Percentiles rank a stretch among this genome's conserved stretches.
Conservation (phyloP, 805 yeast genomes). For the Candida khao-thaluensis region DNA sequence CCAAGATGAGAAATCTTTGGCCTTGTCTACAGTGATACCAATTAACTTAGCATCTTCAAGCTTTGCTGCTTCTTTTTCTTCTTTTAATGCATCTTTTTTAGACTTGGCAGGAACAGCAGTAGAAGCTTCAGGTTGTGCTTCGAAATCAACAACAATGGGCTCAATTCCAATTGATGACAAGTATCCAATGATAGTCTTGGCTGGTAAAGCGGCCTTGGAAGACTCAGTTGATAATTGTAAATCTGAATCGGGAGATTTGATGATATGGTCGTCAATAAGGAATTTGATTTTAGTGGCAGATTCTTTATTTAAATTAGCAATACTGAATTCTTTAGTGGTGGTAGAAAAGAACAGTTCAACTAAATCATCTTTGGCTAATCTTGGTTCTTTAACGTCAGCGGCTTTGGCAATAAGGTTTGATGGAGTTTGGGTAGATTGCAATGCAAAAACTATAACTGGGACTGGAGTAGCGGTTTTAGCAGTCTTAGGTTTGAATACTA, state of each 20-base stretch:
- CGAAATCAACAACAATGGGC: conserved; percentile 53
- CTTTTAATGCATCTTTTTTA: conserved; percentile 30
- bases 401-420: conserved; percentile 60
- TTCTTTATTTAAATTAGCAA: conserved; percentile 47
- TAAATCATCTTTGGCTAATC: conserved; percentile 82
- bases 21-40: conserved; percentile 94
- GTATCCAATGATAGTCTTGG: conserved; percentile 45
- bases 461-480: conserved; percentile 76
- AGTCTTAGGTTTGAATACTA: conserved; percentile 90
- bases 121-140: conserved; percentile 37
- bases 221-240: conserved; percentile 51
- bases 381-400: conserved; percentile 77
- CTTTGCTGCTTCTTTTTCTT: conserved; percentile 49
- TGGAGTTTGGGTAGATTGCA: conserved; percentile 69
- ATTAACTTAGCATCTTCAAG: conserved; percentile 85
- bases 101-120: conserved; percentile 30
- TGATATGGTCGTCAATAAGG: conserved; percentile 53
- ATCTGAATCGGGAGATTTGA: conserved; percentile 33
- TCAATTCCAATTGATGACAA: conserved; percentile 52
- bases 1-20: conserved; percentile 93
- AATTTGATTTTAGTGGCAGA: conserved; percentile 59
- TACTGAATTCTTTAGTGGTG: conserved; percentile 59
- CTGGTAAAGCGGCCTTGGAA: conserved; percentile 50
- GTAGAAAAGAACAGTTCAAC: conserved; percentile 61
- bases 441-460: conserved; percentile 79